Conservation (phyloP, 192 early-diverging fungal genomes). For the Backusella circina region DNA sequence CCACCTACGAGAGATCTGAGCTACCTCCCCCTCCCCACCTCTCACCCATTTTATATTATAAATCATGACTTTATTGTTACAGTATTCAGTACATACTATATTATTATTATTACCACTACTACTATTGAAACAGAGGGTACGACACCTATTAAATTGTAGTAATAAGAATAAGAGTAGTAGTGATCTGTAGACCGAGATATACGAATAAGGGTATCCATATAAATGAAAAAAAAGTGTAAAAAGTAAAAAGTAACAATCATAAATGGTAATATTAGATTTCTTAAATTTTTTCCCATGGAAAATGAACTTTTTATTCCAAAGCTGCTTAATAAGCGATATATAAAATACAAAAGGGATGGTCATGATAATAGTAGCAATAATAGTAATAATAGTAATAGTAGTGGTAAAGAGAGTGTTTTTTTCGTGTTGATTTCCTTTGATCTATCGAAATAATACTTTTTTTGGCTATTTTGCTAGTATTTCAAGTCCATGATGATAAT, state of each 20-base stretch:
- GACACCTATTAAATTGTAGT: not conserved
- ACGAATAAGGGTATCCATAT: not conserved
- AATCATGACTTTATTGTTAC: not conserved
- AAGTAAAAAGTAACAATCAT: not conserved
- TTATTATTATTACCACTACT: not conserved
- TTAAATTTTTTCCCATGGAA: not conserved
- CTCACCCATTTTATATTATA: not conserved
- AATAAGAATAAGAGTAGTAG: not conserved
- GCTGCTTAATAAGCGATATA: not conserved
- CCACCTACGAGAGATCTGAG: not conserved
- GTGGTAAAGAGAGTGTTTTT: not conserved
- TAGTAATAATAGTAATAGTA: not conserved
- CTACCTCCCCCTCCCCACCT: no score
- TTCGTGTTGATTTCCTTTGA: not conserved
- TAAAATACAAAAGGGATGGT: not conserved
- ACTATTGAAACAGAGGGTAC: not conserved
- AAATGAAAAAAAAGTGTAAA: not conserved
- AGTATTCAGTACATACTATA: not conserved
- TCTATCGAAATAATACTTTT: not conserved
- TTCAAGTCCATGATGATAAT: constrained; percentile 1
- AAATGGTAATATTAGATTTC: not conserved
- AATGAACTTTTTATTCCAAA: not conserved
- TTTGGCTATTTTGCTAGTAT: not conserved
- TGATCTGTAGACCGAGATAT: not conserved
- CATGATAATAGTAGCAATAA: not conserved